These are phyloP conservation scores for Pseudozyma sp. DNA, from an alignment of 1,284 basidiomycete genomes.

Conservation along the genomic window DNA sequence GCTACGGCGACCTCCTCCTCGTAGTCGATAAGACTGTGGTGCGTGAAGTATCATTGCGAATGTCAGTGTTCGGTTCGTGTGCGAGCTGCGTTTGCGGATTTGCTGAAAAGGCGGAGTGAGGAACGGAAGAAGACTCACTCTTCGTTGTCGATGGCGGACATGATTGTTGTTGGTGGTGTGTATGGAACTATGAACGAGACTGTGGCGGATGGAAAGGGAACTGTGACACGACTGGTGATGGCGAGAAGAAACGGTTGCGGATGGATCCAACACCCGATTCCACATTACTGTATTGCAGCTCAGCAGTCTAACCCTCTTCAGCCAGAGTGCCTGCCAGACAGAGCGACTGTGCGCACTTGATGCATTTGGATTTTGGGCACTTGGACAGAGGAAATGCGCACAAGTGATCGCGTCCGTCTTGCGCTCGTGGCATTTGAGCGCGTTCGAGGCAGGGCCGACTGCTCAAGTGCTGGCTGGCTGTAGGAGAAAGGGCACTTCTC, in stretches of 20 bases:
- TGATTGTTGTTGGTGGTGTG: slow-evolving; percentile 11
- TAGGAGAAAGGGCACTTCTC: background rate
- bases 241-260: slow-evolving; percentile 4
- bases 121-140: slow-evolving; percentile 57
- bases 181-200: slow-evolving; percentile 1
- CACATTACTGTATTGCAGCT: slow-evolving; percentile 2
- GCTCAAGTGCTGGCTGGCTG: no score
- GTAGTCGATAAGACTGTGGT: slow-evolving; percentile 68
- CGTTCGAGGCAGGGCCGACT: background rate
- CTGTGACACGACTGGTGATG: background rate
- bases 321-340: no score
- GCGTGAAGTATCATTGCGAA: background rate
- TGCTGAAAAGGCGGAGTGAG: background rate
- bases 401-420: slow-evolving; percentile 9
- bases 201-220: background rate
- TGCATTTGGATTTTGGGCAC: background rate
- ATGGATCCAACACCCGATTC: slow-evolving; percentile 11
- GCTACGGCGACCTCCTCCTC: slow-evolving; percentile 68
- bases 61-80: slow-evolving; percentile 5
- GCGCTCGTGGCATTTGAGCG: slow-evolving; percentile 2
- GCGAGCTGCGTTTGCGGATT: no score
- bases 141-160: slow-evolving; percentile 68
- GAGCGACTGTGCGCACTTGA: no score
- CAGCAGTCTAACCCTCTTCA: background rate
- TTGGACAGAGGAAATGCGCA: background rate